Base-by-base conservation (phyloP, 73 alveolate genomes). In the Paramecium primaurelia region DNA sequence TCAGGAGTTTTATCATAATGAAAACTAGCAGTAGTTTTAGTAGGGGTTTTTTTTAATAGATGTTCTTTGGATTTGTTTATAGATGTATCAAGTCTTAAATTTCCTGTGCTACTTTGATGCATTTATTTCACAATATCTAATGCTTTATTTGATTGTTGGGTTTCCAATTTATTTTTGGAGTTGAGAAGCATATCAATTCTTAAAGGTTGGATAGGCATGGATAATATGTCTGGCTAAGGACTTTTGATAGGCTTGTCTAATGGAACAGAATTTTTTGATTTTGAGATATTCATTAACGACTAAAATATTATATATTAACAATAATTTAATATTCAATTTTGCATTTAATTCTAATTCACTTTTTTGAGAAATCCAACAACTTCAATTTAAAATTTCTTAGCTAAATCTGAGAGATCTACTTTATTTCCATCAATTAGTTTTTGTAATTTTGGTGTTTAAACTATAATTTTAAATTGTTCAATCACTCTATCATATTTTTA, bases 381-480 rank as follows among this genome's bases (percentile, higher is more conserved):
- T 47, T 80, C 91, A 18, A 80, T 80, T 42, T 80, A 49, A 26
- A 80, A 26, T 80, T 80, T 80, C 77, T 80, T 80, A 18, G 91
- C 91, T 12, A 80, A 47, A 7, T 80, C 71, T 42, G 77, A 44
- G 36, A 89, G 83, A 71, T 89, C 94, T 45, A 71, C 94, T 32
- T 71, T 89, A 30, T 89, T 89, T 42, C 91, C 26, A 16, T 89
- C 94, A 10, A 71, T 83, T 44, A 89, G 12, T 45, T 69, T 89
- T 47, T 71, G 58, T 22, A 89, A 18, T 49, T 83, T 89, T 42
- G 90, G 88, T 40, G 77, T 89, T 22, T 71, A 71, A 71, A 71
- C 86, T 38, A 89, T 14, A 4, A 83, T 64, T 32, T 83, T 89
- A 8, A 89, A 51, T 59, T 89, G 71, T 58, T 89, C 94, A n/a